A percentile compares a stretch with the other conserved stretches of the same genome.
Conservation (phyloP, 805 yeast genomes). For the Starmerella floris region DNA sequence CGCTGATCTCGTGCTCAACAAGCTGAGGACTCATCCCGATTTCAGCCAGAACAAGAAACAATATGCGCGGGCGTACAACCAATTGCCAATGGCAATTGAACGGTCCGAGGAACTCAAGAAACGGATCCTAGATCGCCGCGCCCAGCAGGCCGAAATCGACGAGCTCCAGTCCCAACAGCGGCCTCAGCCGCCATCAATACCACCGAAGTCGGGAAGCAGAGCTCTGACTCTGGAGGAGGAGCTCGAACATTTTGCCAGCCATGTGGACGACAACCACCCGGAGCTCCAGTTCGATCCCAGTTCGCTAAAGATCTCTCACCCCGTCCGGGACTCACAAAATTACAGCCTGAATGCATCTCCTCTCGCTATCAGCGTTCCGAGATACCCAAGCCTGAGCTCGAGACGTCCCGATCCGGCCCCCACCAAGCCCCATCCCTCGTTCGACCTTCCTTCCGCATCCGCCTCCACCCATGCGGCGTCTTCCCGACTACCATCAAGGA, state of each 20-base stretch:
- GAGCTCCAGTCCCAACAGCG: neutral
- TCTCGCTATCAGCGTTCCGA: neutral
- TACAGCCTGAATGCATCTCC: neutral
- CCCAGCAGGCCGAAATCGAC: conserved; percentile 16
- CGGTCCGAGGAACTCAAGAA: conserved; percentile 22
- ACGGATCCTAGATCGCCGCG: neutral
- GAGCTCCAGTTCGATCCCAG: neutral
- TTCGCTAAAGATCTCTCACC: neutral
- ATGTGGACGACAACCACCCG: neutral
- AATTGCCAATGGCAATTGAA: conserved; percentile 21
- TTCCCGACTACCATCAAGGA: neutral
- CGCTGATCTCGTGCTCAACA: conserved; percentile 42
- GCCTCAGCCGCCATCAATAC: neutral
- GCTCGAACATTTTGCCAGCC: conserved; percentile 2
- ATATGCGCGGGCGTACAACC: conserved; percentile 9
- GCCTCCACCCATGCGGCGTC: neutral
- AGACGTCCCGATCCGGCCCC: neutral
- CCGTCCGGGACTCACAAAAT: neutral
- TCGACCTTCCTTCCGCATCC: neutral
- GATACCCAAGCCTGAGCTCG: neutral
- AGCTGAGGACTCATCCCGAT: conserved; percentile 36
- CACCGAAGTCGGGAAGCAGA: neutral
- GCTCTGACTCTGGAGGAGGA: conserved; percentile 1
- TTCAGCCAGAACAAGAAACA: conserved; percentile 22
- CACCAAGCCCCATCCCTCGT: neutral